Evolutionary conservation across 2,329 filamentous ascomycete species (phyloP), one percentile per base, ranked within the genome.

Genomic region (Botrytis deweyae): DNA sequence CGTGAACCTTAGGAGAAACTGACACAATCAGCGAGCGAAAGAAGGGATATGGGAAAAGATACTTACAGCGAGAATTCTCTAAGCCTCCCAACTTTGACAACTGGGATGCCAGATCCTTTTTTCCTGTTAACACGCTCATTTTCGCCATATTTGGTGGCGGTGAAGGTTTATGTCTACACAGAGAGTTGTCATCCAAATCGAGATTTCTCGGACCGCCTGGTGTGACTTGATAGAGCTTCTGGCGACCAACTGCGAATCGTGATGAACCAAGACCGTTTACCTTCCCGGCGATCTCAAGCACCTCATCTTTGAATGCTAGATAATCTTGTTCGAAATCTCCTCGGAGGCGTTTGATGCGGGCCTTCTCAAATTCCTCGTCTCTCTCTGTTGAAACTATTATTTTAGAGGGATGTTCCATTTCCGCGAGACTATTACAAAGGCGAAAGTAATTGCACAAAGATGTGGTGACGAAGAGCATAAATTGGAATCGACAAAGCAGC

Each of bases 141-240:
- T 58, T 58, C n/a, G n/a, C n/a, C 16, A 16, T 18, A 16, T 33
- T 29, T 33, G 49, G 18, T 68, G 49, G 29, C 55, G 33, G 16
- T 55, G 46, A 55, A 55, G 46, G 46, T 42, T 36, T 69, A 25
- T 58, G 3, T n/a, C 66, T 69, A 44, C 49, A 58, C 7, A 69
- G 29, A 42, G 66, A 69, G n/a, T 69, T 69, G 10, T 69, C 52
- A 33, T 58, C 52, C 25, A 69, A 25, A n/a, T 69, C 66, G n/a
- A 69, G 66, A 42, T 69, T 69, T 16, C 25, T 69, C 14, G 66
- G 66, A 33, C 66, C 66, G 10, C 66, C 66, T 44, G 66, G 66
- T 33, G n/a, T 40, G 52, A 69, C 46, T n/a, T 69, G 40, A 29
- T 69, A 69, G 2, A 42, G 29, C 36, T 58, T 69, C 52, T 69